phyloP scores from a whole-genome alignment of 768 basidiomycete species.

The Fomitopsis serialis region DNA sequence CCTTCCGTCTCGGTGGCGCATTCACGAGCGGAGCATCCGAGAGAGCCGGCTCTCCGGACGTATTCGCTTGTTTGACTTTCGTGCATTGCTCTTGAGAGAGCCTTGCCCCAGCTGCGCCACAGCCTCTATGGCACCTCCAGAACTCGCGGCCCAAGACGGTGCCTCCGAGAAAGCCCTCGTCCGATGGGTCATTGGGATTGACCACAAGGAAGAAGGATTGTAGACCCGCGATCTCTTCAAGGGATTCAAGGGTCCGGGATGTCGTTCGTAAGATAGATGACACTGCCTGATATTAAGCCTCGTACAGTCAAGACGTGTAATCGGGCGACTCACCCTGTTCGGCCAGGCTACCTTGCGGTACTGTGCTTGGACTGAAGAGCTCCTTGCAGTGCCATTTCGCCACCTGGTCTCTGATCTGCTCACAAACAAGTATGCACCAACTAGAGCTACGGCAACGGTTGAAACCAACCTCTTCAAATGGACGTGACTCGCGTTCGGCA shows the following conservation, averaged over 20 bases:
- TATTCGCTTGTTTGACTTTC: conserved; percentile 13
- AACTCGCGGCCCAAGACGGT: conserved; percentile 57
- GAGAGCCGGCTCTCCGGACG: neutral
- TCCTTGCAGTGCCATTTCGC: conserved; percentile 62
- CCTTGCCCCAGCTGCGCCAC: conserved; percentile 52
- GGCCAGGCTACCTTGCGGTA: conserved; percentile 2
- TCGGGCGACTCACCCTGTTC: conserved; percentile 5
- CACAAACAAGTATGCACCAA: conserved; percentile 3
- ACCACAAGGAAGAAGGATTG: conserved; percentile 63
- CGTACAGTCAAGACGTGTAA: neutral
- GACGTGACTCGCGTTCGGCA: conserved; percentile 49
- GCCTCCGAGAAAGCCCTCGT: conserved; percentile 60
- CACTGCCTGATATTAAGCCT: conserved; percentile 28
- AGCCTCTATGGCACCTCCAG: conserved; percentile 55
- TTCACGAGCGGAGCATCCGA: neutral
- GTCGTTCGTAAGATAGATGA: conserved; percentile 40
- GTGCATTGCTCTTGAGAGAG: conserved; percentile 46
- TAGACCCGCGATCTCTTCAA: conserved; percentile 42
- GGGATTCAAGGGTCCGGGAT: conserved; percentile 49
- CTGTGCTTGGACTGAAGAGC: conserved; percentile 33
- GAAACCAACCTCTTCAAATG: conserved; percentile 53
- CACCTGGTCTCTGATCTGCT: conserved; percentile 40
- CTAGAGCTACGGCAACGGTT: neutral
- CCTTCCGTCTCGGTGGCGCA: conserved; percentile 8
- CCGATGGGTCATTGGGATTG: conserved; percentile 40